phyloP scores from a whole-genome alignment of 768 basidiomycete genomes.

The Glaciozyma martinii region DNA sequence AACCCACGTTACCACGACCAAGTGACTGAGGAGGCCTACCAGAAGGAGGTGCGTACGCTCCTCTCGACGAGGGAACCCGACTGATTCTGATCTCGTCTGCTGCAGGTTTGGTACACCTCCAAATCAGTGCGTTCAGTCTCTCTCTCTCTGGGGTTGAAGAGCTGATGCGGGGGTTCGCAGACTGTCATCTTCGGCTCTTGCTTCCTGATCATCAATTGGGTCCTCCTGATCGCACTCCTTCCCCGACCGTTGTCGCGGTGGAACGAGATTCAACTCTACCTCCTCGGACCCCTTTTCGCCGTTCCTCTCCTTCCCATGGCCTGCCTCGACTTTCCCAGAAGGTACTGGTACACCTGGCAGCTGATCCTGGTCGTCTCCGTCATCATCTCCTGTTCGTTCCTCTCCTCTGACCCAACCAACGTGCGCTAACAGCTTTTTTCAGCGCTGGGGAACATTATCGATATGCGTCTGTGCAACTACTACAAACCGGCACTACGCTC shows the following conservation, averaged over 20 bases:
- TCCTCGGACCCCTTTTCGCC: constrained; percentile 51
- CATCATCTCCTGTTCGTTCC: constrained; percentile 1
- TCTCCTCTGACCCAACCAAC: neutral
- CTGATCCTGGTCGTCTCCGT: constrained; percentile 41
- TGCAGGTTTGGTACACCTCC: neutral
- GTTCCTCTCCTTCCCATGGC: constrained; percentile 58
- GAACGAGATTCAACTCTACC: constrained; percentile 37
- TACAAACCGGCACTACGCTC: constrained; percentile 4
- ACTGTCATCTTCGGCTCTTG: constrained; percentile 42
- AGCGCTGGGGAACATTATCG: constrained; percentile 14
- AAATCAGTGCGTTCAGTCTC: neutral
- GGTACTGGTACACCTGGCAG: constrained; percentile 55
- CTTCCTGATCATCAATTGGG: constrained; percentile 64
- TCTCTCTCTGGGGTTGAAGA: neutral
- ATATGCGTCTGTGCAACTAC: constrained; percentile 35
- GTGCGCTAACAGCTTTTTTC: neutral
- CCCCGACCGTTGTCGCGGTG: constrained; percentile 42
- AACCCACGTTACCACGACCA: constrained; percentile 58
- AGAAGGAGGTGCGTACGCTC: constrained; percentile 51
- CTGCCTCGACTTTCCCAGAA: constrained; percentile 62
- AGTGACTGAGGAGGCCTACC: constrained; percentile 48
- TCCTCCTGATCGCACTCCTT: constrained; percentile 48
- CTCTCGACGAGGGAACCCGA: too few relatives aligned
- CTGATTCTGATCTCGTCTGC: too few relatives aligned
- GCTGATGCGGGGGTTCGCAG: too few relatives aligned